phyloP scores from a whole-genome alignment of 495 filamentous ascomycete genomes.

The Penicillium flavigenum region DNA sequence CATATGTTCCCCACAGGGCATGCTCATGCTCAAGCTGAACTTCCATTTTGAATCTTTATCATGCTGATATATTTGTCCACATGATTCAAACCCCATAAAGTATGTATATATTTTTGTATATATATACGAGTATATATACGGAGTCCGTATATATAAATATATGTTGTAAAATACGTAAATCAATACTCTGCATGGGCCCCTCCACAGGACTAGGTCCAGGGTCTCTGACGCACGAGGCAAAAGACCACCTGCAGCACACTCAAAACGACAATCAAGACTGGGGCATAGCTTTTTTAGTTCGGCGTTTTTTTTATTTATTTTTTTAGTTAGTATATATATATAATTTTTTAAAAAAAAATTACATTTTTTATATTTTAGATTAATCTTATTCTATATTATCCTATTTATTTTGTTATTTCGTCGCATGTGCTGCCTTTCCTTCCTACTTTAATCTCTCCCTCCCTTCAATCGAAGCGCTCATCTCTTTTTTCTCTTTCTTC shows the following conservation, averaged over 20 bases:
- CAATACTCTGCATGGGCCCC: conserved; percentile 26
- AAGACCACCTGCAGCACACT: conserved; percentile 35
- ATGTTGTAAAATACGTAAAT: background rate
- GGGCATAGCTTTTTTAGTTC: conserved; percentile 24
- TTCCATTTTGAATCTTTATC: too few species aligned
- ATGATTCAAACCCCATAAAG: too few species aligned
- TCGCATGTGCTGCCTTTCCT: conserved; percentile 14
- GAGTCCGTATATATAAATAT: too few species aligned
- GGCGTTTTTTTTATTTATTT: conserved; percentile 4
- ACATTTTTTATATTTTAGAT: conserved; percentile 8
- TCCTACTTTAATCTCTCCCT: conserved; percentile 20
- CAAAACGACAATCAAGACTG: conserved; percentile 33
- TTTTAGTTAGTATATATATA: background rate
- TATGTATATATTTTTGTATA: too few species aligned
- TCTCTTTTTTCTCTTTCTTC: conserved; percentile 19
- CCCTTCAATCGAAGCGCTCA: conserved; percentile 11
- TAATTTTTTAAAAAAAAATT: conserved; percentile 8
- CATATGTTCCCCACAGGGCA: conserved; percentile 3
- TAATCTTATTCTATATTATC: conserved; percentile 14
- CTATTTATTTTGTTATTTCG: conserved; percentile 10
- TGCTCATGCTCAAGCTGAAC: too few species aligned
- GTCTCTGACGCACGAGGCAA: conserved; percentile 40
- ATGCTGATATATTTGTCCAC: too few species aligned
- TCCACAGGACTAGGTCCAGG: conserved; percentile 29
- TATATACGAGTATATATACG: too few species aligned